These are phyloP conservation scores for Truncatella angustata DNA, from an alignment of 2,329 filamentous ascomycete species.

Conservation along the genomic window DNA sequence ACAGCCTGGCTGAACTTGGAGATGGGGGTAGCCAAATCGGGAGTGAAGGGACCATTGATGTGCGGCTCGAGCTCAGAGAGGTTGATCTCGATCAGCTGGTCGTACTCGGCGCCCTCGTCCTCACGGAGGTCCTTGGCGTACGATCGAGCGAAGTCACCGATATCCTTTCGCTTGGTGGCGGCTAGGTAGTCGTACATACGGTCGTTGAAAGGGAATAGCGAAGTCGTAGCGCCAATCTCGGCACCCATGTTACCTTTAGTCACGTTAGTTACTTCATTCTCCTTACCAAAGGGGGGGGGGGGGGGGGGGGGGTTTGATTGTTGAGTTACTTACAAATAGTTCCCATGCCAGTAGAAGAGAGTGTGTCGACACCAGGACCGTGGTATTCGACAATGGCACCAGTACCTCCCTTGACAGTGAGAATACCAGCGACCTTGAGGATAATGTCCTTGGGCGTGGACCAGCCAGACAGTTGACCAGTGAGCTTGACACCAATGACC, in stretches of 20 bases:
- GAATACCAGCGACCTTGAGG: conserved; percentile 84
- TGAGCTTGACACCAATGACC: conserved; percentile 93
- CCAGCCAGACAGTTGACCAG: conserved; percentile 87
- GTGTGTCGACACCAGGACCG: conserved; percentile 67
- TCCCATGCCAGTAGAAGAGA: conserved; percentile 84
- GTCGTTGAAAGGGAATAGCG: conserved; percentile 96
- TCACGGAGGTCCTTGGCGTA: conserved; percentile 85
- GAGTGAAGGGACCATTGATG: conserved; percentile 98
- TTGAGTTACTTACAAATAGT: conserved; percentile 77
- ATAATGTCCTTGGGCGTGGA: conserved; percentile 79
- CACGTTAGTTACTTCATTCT: conserved; percentile 1
- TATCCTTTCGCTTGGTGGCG: conserved; percentile 85
- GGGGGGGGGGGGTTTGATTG: too few relatives aligned
- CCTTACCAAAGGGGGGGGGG: conserved; percentile 20
- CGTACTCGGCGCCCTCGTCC: conserved; percentile 91
- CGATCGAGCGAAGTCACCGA: conserved; percentile 82
- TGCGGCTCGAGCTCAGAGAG: conserved; percentile 92
- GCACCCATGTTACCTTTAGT: neutral
- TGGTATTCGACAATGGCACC: conserved; percentile 83
- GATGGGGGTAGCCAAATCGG: conserved; percentile 95
- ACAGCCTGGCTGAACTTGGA: conserved; percentile 96
- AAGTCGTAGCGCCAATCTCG: conserved; percentile 78
- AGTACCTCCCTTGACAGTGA: conserved; percentile 97
- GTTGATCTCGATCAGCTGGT: conserved; percentile 95
- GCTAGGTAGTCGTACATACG: conserved; percentile 94